These are phyloP conservation scores for Gnomoniopsis sp. DNA, from an alignment of 2,329 filamentous ascomycete genomes.

Conservation along the genomic window DNA sequence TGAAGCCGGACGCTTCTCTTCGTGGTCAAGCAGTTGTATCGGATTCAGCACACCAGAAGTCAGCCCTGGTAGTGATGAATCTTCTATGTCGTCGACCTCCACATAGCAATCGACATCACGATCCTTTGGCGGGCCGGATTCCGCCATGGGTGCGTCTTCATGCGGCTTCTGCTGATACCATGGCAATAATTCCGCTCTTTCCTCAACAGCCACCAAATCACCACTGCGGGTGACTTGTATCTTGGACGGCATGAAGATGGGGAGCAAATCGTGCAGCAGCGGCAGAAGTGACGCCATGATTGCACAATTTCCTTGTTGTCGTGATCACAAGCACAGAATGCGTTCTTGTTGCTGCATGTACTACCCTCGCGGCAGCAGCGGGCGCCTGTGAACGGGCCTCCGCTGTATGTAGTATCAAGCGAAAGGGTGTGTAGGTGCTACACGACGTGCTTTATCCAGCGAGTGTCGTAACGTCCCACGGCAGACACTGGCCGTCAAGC, in stretches of 20 bases:
- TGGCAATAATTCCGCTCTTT: conserved; percentile 5
- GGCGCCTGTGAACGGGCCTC: background rate
- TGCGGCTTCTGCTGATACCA: conserved; percentile 2
- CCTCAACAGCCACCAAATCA: conserved; percentile 4
- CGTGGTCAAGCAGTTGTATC: conserved; percentile 13
- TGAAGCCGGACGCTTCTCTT: background rate
- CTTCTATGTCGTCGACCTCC: background rate
- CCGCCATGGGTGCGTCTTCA: conserved; percentile 21
- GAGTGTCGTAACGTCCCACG: background rate
- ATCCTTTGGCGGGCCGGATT: background rate
- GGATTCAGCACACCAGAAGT: conserved; percentile 33
- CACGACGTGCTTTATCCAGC: background rate
- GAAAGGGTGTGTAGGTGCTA: background rate
- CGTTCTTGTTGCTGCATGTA: background rate
- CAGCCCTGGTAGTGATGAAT: background rate
- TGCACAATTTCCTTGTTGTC: background rate
- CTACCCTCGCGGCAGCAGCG: background rate
- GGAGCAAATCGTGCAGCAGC: conserved; percentile 54
- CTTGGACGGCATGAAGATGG: conserved; percentile 55
- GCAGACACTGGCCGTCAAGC: background rate
- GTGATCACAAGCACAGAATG: background rate
- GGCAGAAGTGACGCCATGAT: conserved; percentile 52
- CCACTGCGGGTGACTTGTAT: conserved; percentile 52
- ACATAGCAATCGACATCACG: background rate
- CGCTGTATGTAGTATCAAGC: background rate